These are phyloP conservation scores for Wallacemonas rigidus DNA, from an alignment of 208 protist species.

Conservation along the genomic window DNA sequence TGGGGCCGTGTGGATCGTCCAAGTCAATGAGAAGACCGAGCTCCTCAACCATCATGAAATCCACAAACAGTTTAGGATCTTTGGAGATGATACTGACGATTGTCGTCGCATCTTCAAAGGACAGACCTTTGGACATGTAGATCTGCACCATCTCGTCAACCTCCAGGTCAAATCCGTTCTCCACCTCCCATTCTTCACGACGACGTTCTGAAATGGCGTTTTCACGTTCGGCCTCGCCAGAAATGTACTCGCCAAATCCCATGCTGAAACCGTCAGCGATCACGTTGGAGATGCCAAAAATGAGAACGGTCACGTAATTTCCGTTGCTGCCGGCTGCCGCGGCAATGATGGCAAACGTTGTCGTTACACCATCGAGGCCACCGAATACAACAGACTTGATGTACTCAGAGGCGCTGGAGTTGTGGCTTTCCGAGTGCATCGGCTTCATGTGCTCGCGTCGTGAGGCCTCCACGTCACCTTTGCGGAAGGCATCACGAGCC, in stretches of 20 bases:
- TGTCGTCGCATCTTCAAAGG: slow-evolving; percentile 84
- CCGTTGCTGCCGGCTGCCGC: slow-evolving; percentile 88
- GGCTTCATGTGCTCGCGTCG: slow-evolving; percentile 80
- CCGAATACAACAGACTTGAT: slow-evolving; percentile 95
- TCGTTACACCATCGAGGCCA: slow-evolving; percentile 95
- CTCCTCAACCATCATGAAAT: slow-evolving; percentile 96
- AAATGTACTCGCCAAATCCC: slow-evolving; percentile 95
- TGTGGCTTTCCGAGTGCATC: slow-evolving; percentile 79
- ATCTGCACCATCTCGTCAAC: slow-evolving; percentile 95
- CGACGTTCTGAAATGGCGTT: slow-evolving; percentile 83
- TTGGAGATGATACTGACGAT: slow-evolving; percentile 95
- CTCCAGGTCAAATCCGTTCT: slow-evolving; percentile 93
- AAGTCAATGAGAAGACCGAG: slow-evolving; percentile 86
- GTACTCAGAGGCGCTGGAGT: slow-evolving; percentile 87
- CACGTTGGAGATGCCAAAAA: slow-evolving; percentile 95
- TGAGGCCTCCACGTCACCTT: slow-evolving; percentile 76
- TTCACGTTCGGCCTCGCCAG: slow-evolving; percentile 90
- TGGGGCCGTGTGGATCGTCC: slow-evolving; percentile 72
- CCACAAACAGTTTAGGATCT: slow-evolving; percentile 93
- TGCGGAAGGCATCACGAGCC: slow-evolving; percentile 59
- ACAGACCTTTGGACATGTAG: slow-evolving; percentile 93
- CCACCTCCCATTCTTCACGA: slow-evolving; percentile 94
- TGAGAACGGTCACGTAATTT: slow-evolving; percentile 79
- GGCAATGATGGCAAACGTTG: slow-evolving; percentile 95
- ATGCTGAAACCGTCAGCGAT: slow-evolving; percentile 95